Evolutionary conservation across 148 eudicot species (phyloP).

Genomic region (Heliamphora exappendiculata): DNA sequence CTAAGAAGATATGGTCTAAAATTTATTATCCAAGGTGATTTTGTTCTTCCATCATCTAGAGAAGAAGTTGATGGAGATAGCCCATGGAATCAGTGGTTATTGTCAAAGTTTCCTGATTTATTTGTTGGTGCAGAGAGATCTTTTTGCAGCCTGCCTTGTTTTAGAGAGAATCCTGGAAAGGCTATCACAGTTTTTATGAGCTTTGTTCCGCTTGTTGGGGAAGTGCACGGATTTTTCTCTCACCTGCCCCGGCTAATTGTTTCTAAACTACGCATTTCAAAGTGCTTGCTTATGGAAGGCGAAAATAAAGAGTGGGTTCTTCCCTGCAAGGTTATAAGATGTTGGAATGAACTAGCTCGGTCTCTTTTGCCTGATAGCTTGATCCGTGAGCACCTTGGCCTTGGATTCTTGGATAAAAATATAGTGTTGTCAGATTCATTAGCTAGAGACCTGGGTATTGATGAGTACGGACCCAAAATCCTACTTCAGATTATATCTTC

Average conservation of each 20-base stretch:
- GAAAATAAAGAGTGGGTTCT: conserved; percentile 62
- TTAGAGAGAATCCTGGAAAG: conserved; percentile 53
- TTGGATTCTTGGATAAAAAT: conserved; percentile 63
- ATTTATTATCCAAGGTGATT: conserved; percentile 95
- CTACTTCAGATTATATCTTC: conserved; percentile 60
- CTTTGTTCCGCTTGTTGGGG: conserved; percentile 87
- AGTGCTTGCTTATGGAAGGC: conserved; percentile 80
- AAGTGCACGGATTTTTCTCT: conserved; percentile 90
- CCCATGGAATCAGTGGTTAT: conserved; percentile 96
- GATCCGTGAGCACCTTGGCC: conserved; percentile 68
- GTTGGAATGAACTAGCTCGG: conserved; percentile 65
- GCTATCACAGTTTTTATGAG: conserved; percentile 78
- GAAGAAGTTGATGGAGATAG: conserved; percentile 97
- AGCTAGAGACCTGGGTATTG: conserved; percentile 74
- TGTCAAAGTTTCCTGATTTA: conserved; percentile 76
- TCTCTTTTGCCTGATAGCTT: conserved; percentile 57
- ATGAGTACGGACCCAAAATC: conserved; percentile 73
- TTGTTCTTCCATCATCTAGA: conserved; percentile 96
- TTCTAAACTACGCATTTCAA: conserved; percentile 71
- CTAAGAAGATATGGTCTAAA: conserved; percentile 89
- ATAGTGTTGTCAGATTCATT: conserved; percentile 59
- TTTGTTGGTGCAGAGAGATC: conserved; percentile 69
- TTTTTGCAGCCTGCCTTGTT: conserved; percentile 73
- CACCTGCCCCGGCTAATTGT: conserved; percentile 77
- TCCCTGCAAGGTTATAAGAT: conserved; percentile 81